Base-by-base conservation (phyloP, 768 basidiomycete genomes). In the Sporobolomyces roseus region DNA sequence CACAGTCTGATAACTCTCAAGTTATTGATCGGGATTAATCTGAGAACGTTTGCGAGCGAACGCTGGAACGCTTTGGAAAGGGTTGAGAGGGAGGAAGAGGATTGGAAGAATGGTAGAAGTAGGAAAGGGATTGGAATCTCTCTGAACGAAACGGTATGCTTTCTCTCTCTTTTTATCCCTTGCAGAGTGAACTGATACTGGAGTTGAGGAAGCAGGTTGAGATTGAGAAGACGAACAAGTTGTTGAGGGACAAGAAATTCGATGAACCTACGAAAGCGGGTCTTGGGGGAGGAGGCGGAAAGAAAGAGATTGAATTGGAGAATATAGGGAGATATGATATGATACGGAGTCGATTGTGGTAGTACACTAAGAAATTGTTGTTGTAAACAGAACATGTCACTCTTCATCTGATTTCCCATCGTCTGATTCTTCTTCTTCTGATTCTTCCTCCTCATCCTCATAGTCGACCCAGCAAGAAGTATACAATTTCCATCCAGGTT, bases 11-110 rank as follows among this genome's bases (percentile, higher is more conserved):
- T 75, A 52, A 64, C 88, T 6, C 81, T 97, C 72, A 98, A 99
- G 79, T 82, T 97, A 38, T 87, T 97, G n/a, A 83, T 97, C 53
- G 94, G 94, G 68, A 73, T 80, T 36, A 75, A 77, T n/a, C 67
- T 81, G n/a, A 75, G 79, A 5, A 77, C 78, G 30, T 80, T 77
- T 61, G 80, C 80, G 10, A 75, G 78, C 7, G 70, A 74, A 4
- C 66, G 81, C 6, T 77, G 77, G 63, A 71, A 72, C 1, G 77
- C 76, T 0, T 79, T 81, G 79, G 75, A 78, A 27, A 38, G 29
- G n/a, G 10, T 30, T 4, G 70, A 66, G 29, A 70, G 80, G 19
- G 77, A 78, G 61, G 69, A 66, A 25, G 80, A 79, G 59, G 80
- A 81, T 61, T 68, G 63, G 5, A 76, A 79, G 17, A 81, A 81